phyloP scores from a whole-genome alignment of 1,284 basidiomycete species.

The Fomitiporia mediterranea region DNA sequence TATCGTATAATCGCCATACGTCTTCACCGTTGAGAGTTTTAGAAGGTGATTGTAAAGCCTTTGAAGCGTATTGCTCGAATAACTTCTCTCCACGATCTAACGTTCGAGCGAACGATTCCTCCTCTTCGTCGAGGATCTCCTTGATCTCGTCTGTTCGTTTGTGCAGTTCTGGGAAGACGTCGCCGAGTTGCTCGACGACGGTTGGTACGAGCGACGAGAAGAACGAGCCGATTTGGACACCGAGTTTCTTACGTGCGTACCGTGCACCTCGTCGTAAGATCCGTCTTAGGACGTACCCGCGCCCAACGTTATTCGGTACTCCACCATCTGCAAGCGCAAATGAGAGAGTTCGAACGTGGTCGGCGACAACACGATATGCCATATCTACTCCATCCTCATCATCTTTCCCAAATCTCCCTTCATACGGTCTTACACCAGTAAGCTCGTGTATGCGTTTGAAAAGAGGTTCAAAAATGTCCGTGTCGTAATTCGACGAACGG shows the following conservation, averaged over 20 bases:
- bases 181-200: slow-evolving; percentile 85
- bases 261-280: slow-evolving; percentile 91
- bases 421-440: slow-evolving; percentile 84
- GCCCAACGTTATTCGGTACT: slow-evolving; percentile 92
- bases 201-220: slow-evolving; percentile 92
- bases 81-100: slow-evolving; percentile 96
- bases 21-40: slow-evolving; percentile 84
- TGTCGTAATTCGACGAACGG: slow-evolving; percentile 95
- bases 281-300: slow-evolving; percentile 92
- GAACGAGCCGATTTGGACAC: slow-evolving; percentile 91
- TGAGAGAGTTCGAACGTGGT: slow-evolving; percentile 93
- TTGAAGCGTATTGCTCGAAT: slow-evolving; percentile 86
- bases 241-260: slow-evolving; percentile 94
- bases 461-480: slow-evolving; percentile 90
- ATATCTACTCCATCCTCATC: slow-evolving; percentile 95
- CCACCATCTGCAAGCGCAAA: slow-evolving; percentile 97
- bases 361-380: slow-evolving; percentile 95
- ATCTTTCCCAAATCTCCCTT: slow-evolving; percentile 89
- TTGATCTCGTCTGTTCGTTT: slow-evolving; percentile 84
- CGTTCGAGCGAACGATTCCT: slow-evolving; percentile 94
- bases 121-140: slow-evolving; percentile 96
- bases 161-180: slow-evolving; percentile 90
- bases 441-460: slow-evolving; percentile 87
- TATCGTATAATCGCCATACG: slow-evolving; percentile 97
- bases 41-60: slow-evolving; percentile 59